phyloP scores from a whole-genome alignment of 352 stramenopile genomes.

The Pythium vanterpoolii region DNA sequence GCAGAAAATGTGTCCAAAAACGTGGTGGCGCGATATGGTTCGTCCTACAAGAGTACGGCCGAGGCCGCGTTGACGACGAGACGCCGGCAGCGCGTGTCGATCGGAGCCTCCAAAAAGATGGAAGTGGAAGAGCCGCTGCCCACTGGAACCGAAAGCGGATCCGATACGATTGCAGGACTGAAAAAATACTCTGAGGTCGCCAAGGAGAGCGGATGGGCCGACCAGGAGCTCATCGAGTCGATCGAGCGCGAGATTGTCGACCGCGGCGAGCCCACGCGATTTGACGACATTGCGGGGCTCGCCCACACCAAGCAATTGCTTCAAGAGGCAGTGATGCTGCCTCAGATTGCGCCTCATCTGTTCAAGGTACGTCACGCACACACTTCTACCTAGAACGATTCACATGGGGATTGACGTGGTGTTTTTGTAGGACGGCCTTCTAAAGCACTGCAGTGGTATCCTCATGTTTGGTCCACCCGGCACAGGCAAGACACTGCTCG shows the following conservation, averaged over 20 bases:
- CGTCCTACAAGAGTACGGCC: slow-evolving; percentile 25
- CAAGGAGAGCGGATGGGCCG: slow-evolving; percentile 69
- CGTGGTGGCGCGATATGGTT: slow-evolving; percentile 14
- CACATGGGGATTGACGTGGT: not conserved
- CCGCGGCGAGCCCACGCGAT: slow-evolving; percentile 57
- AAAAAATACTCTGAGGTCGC: slow-evolving; percentile 81
- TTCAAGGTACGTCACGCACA: slow-evolving; percentile 37
- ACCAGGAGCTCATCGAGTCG: slow-evolving; percentile 82
- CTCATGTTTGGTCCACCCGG: slow-evolving; percentile 92
- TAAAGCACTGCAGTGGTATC: slow-evolving; percentile 81
- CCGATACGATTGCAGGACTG: slow-evolving; percentile 46
- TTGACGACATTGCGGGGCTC: slow-evolving; percentile 75
- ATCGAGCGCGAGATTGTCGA: slow-evolving; percentile 89
- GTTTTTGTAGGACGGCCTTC: slow-evolving; percentile 39
- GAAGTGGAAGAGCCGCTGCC: slow-evolving; percentile 7
- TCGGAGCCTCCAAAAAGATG: slow-evolving; percentile 4
- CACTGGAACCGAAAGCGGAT: not conserved
- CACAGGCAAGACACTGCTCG: slow-evolving; percentile 99
- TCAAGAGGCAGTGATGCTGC: slow-evolving; percentile 85
- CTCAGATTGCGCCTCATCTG: slow-evolving; percentile 78
- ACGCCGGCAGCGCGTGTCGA: slow-evolving; percentile 6
- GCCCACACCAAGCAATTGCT: slow-evolving; percentile 82
- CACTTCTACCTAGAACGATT: not conserved
- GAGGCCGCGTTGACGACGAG: slow-evolving; percentile 18
- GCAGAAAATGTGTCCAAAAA: slow-evolving; percentile 26